Base-by-base conservation (phyloP, 495 filamentous ascomycete genomes). In the Aspergillus sclerotiicarbonarius region DNA sequence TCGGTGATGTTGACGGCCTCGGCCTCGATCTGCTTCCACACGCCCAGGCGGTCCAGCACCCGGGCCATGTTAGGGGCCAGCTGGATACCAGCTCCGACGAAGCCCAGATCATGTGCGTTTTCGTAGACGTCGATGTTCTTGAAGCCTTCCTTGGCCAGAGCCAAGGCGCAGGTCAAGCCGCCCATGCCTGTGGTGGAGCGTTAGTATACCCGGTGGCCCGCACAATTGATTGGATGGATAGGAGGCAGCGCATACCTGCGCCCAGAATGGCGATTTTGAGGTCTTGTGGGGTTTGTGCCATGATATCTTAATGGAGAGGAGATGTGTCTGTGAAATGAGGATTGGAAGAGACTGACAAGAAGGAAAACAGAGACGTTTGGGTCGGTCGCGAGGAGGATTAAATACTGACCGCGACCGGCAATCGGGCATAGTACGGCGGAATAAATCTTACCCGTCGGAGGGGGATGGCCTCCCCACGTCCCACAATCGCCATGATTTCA, bases 61-160 rank as follows among this genome's bases (percentile, higher is more conserved):
- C 87, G 85, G 21, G 84, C 84, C 77, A 92, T 89, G 58, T 94
- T 92, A 1, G 89, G 89, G 5, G 89, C 87, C 43, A 93, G 78
- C 68, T 93, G 89, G 62, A 93, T 90, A 29, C 89, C 90, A 7
- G 89, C 89, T 49, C 90, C 90, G 10, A 92, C 87, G 56, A 92
- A 92, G 30, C 89, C 89, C 3, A 92, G 75, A 55, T 88, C 85
- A 16, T 85, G 82, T 1, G 89, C 88, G 29, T 76, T 81, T 67
- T 92, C 89, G 63, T 83, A 92, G 44, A 92, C 83, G 51, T 87
- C 77, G 66, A 92, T 85, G 44, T 86, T 67, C 62, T 80, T 84
- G 72, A 90, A 91, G 13, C 87, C 89, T 67, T 83, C 81, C 68
- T 87, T 84, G 6, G 88, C 88, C 37, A 91, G 80, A 25, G 87